Conservation (phyloP, 768 basidiomycete species). For the Russula ochroleuca region DNA sequence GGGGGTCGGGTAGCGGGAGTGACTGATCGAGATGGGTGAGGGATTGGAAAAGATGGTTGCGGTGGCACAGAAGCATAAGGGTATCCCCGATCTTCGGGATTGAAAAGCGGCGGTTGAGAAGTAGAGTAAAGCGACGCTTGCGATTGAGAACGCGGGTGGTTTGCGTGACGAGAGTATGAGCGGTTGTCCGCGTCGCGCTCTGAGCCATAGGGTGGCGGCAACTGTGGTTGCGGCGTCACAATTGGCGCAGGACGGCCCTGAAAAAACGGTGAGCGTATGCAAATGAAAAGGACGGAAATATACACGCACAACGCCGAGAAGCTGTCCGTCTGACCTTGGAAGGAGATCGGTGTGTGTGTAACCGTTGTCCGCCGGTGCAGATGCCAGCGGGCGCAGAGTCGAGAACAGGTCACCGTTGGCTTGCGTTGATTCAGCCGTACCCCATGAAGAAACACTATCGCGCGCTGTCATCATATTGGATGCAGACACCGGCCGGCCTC, state of each 20-base stretch:
- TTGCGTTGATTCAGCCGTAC: constrained; percentile 7
- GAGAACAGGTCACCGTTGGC: constrained; percentile 12
- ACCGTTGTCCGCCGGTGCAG: constrained; percentile 11
- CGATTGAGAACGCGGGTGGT: constrained; percentile 11
- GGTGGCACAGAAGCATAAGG: constrained; percentile 14
- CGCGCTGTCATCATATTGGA: constrained; percentile 1
- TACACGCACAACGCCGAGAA: constrained; percentile 20
- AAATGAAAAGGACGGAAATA: neutral
- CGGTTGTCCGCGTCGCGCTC: constrained; percentile 6
- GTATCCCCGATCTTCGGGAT: constrained; percentile 18
- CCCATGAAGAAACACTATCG: constrained; percentile 22
- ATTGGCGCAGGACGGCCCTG: constrained; percentile 18
- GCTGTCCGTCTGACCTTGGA: constrained; percentile 17
- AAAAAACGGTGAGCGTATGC: neutral
- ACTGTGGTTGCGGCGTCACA: constrained; percentile 19
- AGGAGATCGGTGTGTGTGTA: constrained; percentile 5
- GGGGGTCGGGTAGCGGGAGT: constrained; percentile 6
- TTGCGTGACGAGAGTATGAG: constrained; percentile 9
- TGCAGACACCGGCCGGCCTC: neutral
- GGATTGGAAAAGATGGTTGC: neutral
- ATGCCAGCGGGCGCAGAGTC: constrained; percentile 4
- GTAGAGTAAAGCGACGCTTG: constrained; percentile 5
- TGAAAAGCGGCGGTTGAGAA: neutral
- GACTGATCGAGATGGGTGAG: neutral
- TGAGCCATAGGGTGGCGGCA: neutral